Percentiles rank a stretch among this genome's conserved stretches.
phyloP scores from a whole-genome alignment of 306 rosid genomes.

The Calophaca sinica region DNA sequence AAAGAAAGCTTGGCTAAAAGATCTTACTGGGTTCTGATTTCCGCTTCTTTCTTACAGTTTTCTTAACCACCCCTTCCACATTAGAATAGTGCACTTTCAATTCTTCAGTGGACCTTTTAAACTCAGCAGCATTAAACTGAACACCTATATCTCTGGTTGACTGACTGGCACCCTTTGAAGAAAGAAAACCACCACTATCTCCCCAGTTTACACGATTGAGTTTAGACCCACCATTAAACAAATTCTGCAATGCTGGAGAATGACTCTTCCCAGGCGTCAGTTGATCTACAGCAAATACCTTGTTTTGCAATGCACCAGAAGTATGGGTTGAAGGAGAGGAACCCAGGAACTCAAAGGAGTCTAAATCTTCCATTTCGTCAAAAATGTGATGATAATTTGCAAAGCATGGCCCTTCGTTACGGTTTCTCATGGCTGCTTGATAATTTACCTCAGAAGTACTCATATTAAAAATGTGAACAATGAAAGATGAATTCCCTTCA shows the following conservation, averaged over 20 bases:
- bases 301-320: constrained; percentile 61
- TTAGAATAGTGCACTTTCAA: constrained; percentile 57
- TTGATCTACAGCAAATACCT: constrained; percentile 56
- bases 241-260: constrained; percentile 73
- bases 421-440: constrained; percentile 59
- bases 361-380: constrained; percentile 88
- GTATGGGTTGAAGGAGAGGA: constrained; percentile 51
- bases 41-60: constrained; percentile 66
- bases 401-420: constrained; percentile 60
- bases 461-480: constrained; percentile 77
- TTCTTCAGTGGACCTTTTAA: constrained; percentile 76
- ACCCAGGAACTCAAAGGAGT: constrained; percentile 58
- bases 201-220: constrained; percentile 69
- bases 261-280: constrained; percentile 59
- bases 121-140: constrained; percentile 78
- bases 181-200: constrained; percentile 59
- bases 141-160: constrained; percentile 68
- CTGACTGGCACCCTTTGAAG: constrained; percentile 54
- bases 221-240: constrained; percentile 82
- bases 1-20: constrained; percentile 20
- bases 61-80: constrained; percentile 54
- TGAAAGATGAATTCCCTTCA: constrained; percentile 81
- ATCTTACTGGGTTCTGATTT: constrained; percentile 71
- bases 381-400: constrained; percentile 63
- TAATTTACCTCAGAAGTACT: constrained; percentile 80